Conservation (phyloP, 108 stramenopile species). For the Cyclotella distinguenda region DNA sequence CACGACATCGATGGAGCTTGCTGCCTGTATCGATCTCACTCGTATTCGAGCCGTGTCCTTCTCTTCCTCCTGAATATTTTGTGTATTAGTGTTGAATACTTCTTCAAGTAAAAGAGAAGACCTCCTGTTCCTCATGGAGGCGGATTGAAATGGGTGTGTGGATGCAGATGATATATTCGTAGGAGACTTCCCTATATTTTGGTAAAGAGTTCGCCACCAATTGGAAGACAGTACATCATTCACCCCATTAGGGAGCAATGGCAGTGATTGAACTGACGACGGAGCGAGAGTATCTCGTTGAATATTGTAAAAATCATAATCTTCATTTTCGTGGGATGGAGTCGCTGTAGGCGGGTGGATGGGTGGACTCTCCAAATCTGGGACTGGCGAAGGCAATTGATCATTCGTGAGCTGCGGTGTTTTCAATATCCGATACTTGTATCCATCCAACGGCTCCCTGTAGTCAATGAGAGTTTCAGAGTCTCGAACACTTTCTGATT, state of each 20-base stretch:
- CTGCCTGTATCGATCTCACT: constrained; percentile 66
- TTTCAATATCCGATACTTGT: constrained; percentile 18
- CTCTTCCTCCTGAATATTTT: constrained; percentile 35
- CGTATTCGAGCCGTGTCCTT: constrained; percentile 42
- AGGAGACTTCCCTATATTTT: constrained; percentile 12
- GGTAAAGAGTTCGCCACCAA: constrained; percentile 22
- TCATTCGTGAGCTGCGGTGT: constrained; percentile 12
- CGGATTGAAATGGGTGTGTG: constrained; percentile 27
- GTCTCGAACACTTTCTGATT: neutral
- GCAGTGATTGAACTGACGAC: neutral
- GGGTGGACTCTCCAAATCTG: neutral
- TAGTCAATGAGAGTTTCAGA: constrained; percentile 1
- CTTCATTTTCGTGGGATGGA: constrained; percentile 2
- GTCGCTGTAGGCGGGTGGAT: neutral
- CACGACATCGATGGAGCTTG: constrained; percentile 71
- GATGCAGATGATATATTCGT: constrained; percentile 4
- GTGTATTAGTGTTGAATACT: constrained; percentile 35
- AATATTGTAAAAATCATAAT: neutral
- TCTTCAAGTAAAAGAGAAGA: constrained; percentile 37
- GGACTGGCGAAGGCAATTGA: neutral
- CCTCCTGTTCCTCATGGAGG: constrained; percentile 35
- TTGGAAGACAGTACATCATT: constrained; percentile 21
- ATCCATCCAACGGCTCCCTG: constrained; percentile 14
- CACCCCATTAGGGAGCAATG: neutral
- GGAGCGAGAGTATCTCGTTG: neutral